phyloP scores from a whole-genome alignment of 1,284 basidiomycete genomes.

The Trichosporon faecale region DNA sequence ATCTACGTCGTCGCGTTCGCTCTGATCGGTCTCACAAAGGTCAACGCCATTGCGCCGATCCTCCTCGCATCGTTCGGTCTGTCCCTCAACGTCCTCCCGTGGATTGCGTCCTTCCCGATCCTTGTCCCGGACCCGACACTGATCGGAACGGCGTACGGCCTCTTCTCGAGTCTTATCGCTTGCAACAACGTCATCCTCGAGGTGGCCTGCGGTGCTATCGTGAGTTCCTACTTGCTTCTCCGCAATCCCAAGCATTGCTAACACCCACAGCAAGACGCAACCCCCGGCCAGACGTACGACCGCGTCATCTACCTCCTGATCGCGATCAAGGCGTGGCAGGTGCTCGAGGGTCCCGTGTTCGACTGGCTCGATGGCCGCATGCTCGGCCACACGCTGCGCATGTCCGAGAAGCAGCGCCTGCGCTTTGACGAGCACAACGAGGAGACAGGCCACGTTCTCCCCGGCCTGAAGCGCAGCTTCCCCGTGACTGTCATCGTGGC shows the following conservation, averaged over 20 bases:
- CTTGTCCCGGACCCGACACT: slow-evolving; percentile 43
- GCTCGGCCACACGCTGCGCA: slow-evolving; percentile 33
- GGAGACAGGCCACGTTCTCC: slow-evolving; percentile 63
- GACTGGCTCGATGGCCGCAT: slow-evolving; percentile 28
- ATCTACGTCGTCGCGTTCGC: slow-evolving; percentile 45
- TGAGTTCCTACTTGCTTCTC: not conserved
- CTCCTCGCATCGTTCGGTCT: slow-evolving; percentile 43
- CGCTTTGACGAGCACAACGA: slow-evolving; percentile 57
- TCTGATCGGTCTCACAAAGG: slow-evolving; percentile 44
- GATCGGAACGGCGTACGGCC: slow-evolving; percentile 48
- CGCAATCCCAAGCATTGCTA: too few species aligned
- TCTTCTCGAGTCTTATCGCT: slow-evolving; percentile 32
- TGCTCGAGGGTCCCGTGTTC: slow-evolving; percentile 40
- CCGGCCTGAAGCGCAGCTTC: slow-evolving; percentile 2
- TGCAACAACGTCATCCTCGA: not conserved
- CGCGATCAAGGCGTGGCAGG: slow-evolving; percentile 46
- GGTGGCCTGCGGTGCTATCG: slow-evolving; percentile 25
- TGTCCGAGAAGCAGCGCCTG: slow-evolving; percentile 36
- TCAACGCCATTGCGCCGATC: slow-evolving; percentile 45
- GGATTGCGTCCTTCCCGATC: slow-evolving; percentile 46
- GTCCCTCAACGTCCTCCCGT: slow-evolving; percentile 43
- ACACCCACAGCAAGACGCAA: slow-evolving; percentile 37
- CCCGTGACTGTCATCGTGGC: slow-evolving; percentile 12
- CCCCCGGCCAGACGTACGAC: slow-evolving; percentile 37
- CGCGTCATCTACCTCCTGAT: slow-evolving; percentile 48